phyloP scores from a whole-genome alignment of 2,329 filamentous ascomycete genomes.

The Fusarium sp. region DNA sequence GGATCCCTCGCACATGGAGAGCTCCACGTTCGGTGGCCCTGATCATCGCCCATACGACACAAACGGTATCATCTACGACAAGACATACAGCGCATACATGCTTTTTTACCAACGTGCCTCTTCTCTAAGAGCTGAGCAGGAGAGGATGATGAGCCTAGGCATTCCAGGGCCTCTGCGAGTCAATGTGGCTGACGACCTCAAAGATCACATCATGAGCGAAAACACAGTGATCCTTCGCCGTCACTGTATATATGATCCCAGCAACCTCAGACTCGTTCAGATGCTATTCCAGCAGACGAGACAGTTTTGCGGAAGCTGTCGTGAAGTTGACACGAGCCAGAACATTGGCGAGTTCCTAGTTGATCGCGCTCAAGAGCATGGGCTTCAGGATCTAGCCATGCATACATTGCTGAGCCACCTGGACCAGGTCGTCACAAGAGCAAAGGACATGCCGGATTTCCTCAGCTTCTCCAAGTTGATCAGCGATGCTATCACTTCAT shows the following conservation, averaged over 20 bases:
- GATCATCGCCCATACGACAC: slow-evolving; percentile 65
- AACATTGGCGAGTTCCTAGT: slow-evolving; percentile 16
- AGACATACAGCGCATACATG: slow-evolving; percentile 94
- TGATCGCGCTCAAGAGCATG: slow-evolving; percentile 27
- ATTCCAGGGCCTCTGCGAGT: slow-evolving; percentile 55
- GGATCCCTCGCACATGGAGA: slow-evolving; percentile 78
- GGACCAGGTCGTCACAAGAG: slow-evolving; percentile 79
- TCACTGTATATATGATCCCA: slow-evolving; percentile 83
- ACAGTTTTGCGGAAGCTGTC: slow-evolving; percentile 52
- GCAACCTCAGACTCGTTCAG: slow-evolving; percentile 75
- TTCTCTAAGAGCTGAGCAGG: slow-evolving; percentile 67
- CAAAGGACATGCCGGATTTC: slow-evolving; percentile 76
- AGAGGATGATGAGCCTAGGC: slow-evolving; percentile 52
- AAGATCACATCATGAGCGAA: slow-evolving; percentile 74
- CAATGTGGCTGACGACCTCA: slow-evolving; percentile 58
- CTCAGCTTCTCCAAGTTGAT: slow-evolving; percentile 64
- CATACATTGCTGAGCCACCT: slow-evolving; percentile 72
- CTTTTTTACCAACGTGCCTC: slow-evolving; percentile 92
- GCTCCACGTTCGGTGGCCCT: slow-evolving; percentile 82
- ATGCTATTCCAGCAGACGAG: slow-evolving; percentile 70
- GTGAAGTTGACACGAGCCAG: slow-evolving; percentile 1
- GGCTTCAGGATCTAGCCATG: slow-evolving; percentile 63
- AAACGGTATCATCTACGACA: slow-evolving; percentile 67
- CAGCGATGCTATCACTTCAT: slow-evolving; percentile 61
- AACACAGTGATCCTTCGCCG: slow-evolving; percentile 81